Conservation (phyloP, 176 grass and related monocot species). For the Rhipidocladum racemiflorum region DNA sequence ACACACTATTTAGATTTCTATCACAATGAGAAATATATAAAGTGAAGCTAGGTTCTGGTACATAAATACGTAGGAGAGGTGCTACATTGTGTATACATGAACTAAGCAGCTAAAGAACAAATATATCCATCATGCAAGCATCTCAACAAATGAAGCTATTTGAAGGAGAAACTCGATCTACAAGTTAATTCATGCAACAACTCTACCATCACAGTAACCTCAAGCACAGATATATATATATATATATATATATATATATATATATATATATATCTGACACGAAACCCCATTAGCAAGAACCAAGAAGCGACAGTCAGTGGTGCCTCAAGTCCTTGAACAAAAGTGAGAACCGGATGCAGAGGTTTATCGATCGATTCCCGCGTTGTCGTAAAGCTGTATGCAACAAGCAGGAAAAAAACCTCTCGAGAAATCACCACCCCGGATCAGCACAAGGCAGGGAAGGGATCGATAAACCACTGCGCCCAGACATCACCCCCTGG, state of each 20-base stretch:
- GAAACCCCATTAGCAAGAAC: neutral
- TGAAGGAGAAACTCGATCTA: neutral
- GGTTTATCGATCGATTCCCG: constrained; percentile 98
- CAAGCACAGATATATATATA: neutral
- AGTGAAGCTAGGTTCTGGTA: neutral
- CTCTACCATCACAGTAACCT: neutral
- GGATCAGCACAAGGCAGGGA: constrained; percentile 70
- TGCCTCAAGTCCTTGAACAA: neutral
- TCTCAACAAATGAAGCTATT: neutral
- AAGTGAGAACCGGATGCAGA: constrained; percentile 86
- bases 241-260: neutral
- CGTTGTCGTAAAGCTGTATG: constrained; percentile 48
- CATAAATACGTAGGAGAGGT: neutral
- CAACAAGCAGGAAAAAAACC: constrained; percentile 18
- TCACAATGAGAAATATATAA: neutral
- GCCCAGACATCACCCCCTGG: constrained; percentile 53
- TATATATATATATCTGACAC: neutral
- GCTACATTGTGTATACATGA: neutral
- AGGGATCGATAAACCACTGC: constrained; percentile 96
- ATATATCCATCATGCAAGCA: neutral
- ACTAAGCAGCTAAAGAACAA: neutral
- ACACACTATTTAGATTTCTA: neutral
- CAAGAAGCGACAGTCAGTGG: neutral
- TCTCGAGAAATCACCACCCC: constrained; percentile 8
- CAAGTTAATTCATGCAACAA: constrained; percentile 4